Conservation (phyloP, 768 basidiomycete genomes). For the Rhodotorula toruloides region DNA sequence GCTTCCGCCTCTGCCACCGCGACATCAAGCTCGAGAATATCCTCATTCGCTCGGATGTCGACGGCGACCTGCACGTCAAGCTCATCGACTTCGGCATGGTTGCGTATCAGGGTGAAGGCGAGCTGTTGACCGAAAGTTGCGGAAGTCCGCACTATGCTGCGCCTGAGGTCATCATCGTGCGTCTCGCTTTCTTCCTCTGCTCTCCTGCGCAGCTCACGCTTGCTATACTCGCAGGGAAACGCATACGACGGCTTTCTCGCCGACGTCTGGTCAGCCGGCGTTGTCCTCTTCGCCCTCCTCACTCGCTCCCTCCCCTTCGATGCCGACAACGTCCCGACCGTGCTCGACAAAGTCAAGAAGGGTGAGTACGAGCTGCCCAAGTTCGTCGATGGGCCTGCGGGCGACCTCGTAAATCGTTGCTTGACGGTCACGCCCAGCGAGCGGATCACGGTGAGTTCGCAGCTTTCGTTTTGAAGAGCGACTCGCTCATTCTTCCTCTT, state of each 20-base stretch:
- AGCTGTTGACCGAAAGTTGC: conserved; percentile 72
- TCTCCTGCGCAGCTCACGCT: neutral
- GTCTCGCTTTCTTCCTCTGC: conserved; percentile 20
- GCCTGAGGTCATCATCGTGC: conserved; percentile 69
- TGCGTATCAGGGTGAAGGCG: conserved; percentile 67
- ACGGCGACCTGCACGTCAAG: conserved; percentile 59
- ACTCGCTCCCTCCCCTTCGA: conserved; percentile 87
- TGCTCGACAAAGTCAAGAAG: conserved; percentile 74
- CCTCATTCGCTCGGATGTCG: conserved; percentile 70
- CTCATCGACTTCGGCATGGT: conserved; percentile 98
- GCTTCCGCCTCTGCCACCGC: conserved; percentile 89
- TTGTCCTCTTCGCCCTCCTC: conserved; percentile 85
- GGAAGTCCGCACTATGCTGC: conserved; percentile 94
- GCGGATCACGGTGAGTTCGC: conserved; percentile 59
- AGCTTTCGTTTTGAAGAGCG: neutral
- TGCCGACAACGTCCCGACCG: conserved; percentile 68
- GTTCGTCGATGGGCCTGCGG: conserved; percentile 63
- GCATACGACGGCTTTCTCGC: conserved; percentile 80
- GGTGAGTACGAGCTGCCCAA: conserved; percentile 70
- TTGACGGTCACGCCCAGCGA: conserved; percentile 65
- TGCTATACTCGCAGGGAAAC: conserved; percentile 53
- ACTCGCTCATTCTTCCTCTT: neutral
- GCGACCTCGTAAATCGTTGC: conserved; percentile 75
- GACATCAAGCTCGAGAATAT: conserved; percentile 94
- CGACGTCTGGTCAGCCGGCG: conserved; percentile 95